These are phyloP conservation scores for Schwanniomyces pseudopolymorphus DNA, from an alignment of 805 yeast genomes.

Conservation along the genomic window DNA sequence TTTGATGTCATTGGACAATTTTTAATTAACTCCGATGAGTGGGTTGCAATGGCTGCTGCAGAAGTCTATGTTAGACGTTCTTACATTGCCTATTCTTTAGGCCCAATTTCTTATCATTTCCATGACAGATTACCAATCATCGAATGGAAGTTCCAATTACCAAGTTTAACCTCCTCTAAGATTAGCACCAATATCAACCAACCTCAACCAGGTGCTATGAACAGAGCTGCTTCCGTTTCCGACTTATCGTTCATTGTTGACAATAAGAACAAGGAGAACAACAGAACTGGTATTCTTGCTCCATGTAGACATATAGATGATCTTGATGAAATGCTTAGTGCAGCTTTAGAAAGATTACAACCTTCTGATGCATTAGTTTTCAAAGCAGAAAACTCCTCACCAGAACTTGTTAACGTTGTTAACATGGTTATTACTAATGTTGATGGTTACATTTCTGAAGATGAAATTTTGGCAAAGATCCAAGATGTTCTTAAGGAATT, in stretches of 20 bases:
- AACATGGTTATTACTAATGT: conserved; percentile 73
- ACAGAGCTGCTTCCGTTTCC: conserved; percentile 88
- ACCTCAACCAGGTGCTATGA: conserved; percentile 44
- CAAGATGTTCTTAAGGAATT: conserved; percentile 63
- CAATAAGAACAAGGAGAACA: conserved; percentile 59
- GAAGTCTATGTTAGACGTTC: conserved; percentile 97
- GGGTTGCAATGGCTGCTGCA: conserved; percentile 93
- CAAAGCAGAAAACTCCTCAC: conserved; percentile 24
- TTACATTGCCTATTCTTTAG: conserved; percentile 91
- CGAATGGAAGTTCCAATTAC: conserved; percentile 87
- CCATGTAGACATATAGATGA: conserved; percentile 86
- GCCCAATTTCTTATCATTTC: conserved; percentile 65
- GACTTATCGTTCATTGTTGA: conserved; percentile 86
- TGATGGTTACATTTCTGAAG: conserved; percentile 74
- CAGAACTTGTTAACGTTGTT: conserved; percentile 65
- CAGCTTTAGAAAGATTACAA: conserved; percentile 73
- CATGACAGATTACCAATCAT: conserved; percentile 63
- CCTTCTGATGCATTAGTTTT: conserved; percentile 41
- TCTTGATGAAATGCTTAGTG: conserved; percentile 74
- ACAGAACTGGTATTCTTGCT: conserved; percentile 82
- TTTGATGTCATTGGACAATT: conserved; percentile 95
- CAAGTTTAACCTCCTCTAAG: conserved; percentile 68
- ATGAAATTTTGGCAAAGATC: conserved; percentile 62
- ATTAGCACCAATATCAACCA: conserved; percentile 61
- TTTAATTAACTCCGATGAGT: conserved; percentile 76